Evolutionary conservation across 2,329 filamentous ascomycete genomes (phyloP), one percentile per base, ranked within the genome.

Genomic region (Pseudogymnoascus sp.): DNA sequence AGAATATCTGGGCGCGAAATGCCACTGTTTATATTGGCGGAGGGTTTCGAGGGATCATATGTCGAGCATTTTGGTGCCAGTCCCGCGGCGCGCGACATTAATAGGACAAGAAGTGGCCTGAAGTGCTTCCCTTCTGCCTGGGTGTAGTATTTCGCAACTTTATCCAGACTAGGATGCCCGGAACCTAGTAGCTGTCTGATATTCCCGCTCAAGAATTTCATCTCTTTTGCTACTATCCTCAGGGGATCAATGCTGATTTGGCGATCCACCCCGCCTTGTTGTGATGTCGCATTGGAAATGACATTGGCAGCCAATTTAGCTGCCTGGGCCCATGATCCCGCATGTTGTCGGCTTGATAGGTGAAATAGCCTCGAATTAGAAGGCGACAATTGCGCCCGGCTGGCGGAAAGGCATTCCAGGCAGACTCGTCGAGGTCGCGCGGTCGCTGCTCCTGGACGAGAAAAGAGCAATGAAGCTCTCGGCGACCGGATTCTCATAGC

Each of bases 71-170:
- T 80, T 80, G 91, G 76, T 81, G 89, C 81, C 62, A 91, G 79
- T n/a, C 91, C 86, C 1, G 93, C 97, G 4, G 95, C 95, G 73
- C 93, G 86, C 65, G 93, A 93, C 93, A 99, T 97, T 70, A 99
- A 86, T 65, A 99, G 84, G 31, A 99, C 93, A 65, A 99, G 89
- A 75, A 97, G 85, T 31, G 95, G 95, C 68, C 95, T 88, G 69
- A 99, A 88, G 76, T 97, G 95, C 79, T 99, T 99, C 66, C 95
- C 95, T 80, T 97, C 92, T 64, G 90, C 90, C 71, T 93, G 90
- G 21, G 95, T 96, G 76, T 99, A 99, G 81, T 99, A 99, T 77
- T 99, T 99, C 61, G 95, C 92, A 28, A 93, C 93, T 43, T 91
- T 93, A 73, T 97, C 95, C 64, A 99, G 83, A 52, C 93, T 92